A percentile compares a stretch with the other conserved stretches of the same genome.
These are phyloP conservation scores for Ehretia macrophylla DNA, from an alignment of 257 asterid genomes.

Conservation along the genomic window DNA sequence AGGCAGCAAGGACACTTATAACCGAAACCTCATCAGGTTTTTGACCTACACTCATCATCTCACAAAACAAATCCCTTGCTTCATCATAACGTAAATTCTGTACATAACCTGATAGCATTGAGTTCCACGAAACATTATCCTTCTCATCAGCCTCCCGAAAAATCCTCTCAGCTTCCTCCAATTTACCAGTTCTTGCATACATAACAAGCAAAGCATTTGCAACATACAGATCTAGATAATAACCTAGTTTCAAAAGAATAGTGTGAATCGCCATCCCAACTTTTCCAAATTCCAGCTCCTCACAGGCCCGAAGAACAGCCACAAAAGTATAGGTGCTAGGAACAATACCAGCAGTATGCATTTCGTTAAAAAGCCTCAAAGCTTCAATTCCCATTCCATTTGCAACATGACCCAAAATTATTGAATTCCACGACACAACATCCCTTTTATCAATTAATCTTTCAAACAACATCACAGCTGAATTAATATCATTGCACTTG, in stretches of 20 bases:
- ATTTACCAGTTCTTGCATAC: constrained; percentile 49
- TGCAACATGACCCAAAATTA: constrained; percentile 48
- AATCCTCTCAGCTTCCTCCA: constrained; percentile 52
- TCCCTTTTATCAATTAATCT: constrained; percentile 40
- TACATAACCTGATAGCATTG: constrained; percentile 69
- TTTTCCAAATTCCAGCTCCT: constrained; percentile 40
- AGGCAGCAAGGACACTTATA: constrained; percentile 59
- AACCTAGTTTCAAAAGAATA: constrained; percentile 35
- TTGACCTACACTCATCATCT: constrained; percentile 35
- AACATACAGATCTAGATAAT: constrained; percentile 40
- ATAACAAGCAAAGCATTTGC: constrained; percentile 65
- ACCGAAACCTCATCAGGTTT: constrained; percentile 58
- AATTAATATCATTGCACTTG: constrained; percentile 42
- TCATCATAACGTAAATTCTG: constrained; percentile 49
- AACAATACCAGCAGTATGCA: constrained; percentile 34
- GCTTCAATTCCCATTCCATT: constrained; percentile 49
- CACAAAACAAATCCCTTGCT: constrained; percentile 40
- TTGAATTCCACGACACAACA: constrained; percentile 69
- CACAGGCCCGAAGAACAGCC: constrained; percentile 69
- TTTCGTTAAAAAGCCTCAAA: constrained; percentile 38
- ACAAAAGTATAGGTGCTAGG: constrained; percentile 74
- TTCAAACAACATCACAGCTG: constrained; percentile 44
- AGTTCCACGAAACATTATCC: constrained; percentile 73
- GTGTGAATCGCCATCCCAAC: constrained; percentile 54
- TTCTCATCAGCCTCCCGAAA: constrained; percentile 36